A percentile compares a stretch with the other conserved stretches of the same genome.
These are phyloP conservation scores for Alternaria conjuncta DNA, from an alignment of 2,329 filamentous ascomycete genomes.

Conservation along the genomic window DNA sequence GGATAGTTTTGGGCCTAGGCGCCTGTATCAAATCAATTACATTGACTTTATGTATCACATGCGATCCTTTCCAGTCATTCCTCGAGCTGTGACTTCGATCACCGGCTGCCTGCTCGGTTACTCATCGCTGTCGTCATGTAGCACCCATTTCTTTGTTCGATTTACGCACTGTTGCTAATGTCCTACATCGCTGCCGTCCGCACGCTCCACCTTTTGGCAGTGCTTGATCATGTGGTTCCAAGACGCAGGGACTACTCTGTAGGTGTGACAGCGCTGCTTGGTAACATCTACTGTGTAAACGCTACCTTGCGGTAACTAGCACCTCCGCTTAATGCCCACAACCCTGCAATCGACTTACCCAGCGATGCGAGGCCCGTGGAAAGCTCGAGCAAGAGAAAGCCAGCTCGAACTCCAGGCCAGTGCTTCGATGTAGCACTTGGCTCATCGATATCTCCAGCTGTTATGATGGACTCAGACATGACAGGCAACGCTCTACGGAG, in stretches of 20 bases:
- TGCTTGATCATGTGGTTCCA: neutral
- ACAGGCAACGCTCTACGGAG: neutral
- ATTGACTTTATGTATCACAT: neutral
- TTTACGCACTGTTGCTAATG: neutral
- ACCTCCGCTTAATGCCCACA: neutral
- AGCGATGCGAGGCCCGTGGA: neutral
- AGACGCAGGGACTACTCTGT: neutral
- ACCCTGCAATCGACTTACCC: neutral
- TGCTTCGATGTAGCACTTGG: neutral
- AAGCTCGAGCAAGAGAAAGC: neutral
- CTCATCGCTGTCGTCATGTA: neutral
- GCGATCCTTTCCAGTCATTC: neutral
- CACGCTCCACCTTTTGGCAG: neutral
- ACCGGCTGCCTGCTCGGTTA: neutral
- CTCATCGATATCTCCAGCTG: neutral
- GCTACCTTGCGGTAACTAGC: neutral
- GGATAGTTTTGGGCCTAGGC: slow-evolving; percentile 10
- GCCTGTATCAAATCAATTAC: neutral
- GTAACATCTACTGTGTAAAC: neutral
- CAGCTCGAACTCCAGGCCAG: neutral
- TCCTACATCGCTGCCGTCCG: neutral
- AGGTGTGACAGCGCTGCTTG: neutral
- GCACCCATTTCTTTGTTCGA: neutral
- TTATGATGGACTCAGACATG: neutral
- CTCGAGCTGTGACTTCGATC: neutral